phyloP scores from a whole-genome alignment of 2,329 filamentous ascomycete genomes.

The Furcasterigmium furcatum region DNA sequence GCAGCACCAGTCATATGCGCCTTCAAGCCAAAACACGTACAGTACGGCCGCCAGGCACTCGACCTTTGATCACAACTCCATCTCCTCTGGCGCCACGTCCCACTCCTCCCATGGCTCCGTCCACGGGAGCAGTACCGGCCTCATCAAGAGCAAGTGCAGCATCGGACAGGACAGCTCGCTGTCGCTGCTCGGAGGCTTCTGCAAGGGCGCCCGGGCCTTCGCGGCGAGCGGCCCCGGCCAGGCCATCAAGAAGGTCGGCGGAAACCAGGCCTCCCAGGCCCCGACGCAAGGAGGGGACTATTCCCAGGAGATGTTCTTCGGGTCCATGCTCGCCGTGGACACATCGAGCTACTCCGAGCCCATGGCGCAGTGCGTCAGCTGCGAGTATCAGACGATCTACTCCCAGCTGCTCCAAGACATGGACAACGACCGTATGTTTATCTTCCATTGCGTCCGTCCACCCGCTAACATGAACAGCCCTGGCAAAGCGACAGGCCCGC shows the following conservation, averaged over 20 bases:
- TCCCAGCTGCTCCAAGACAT: slow-evolving; percentile 26
- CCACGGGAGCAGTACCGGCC: neutral
- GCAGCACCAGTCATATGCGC: too few species aligned
- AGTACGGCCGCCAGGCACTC: neutral
- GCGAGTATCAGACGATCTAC: slow-evolving; percentile 17
- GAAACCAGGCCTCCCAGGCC: slow-evolving; percentile 5
- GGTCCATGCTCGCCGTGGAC: slow-evolving; percentile 5
- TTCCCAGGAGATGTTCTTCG: slow-evolving; percentile 11
- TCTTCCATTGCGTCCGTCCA: neutral
- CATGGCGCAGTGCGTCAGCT: slow-evolving; percentile 15
- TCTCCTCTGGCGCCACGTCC: neutral
- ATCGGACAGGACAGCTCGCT: slow-evolving; percentile 32
- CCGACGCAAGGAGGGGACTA: slow-evolving; percentile 7
- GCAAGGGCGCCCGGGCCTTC: slow-evolving; percentile 31
- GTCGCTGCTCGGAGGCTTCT: slow-evolving; percentile 30
- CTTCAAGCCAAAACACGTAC: too few species aligned
- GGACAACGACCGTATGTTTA: slow-evolving; percentile 18
- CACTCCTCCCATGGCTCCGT: neutral
- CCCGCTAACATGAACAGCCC: slow-evolving; percentile 20
- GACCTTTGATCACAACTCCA: neutral
- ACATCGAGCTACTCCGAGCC: slow-evolving; percentile 9
- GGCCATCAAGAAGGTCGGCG: slow-evolving; percentile 35
- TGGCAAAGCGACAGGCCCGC: slow-evolving; percentile 26
- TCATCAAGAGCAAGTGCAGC: slow-evolving; percentile 7
- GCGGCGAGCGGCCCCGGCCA: slow-evolving; percentile 27